A percentile compares a stretch with the other conserved stretches of the same genome.
phyloP scores from a whole-genome alignment of 805 yeast species.

The Phaffomyces antillensis region DNA sequence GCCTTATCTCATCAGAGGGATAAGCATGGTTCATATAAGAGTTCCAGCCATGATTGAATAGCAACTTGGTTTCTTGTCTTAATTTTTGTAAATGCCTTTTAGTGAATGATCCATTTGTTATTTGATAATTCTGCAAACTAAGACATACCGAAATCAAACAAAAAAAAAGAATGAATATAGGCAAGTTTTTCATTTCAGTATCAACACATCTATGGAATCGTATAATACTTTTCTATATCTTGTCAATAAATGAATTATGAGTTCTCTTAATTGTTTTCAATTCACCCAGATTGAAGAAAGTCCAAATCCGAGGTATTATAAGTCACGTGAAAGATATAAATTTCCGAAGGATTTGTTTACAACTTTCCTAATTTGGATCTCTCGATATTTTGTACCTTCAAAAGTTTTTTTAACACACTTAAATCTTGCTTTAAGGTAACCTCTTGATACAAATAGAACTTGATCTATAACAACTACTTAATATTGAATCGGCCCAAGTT shows the following conservation, averaged over 20 bases:
- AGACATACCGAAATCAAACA: background rate
- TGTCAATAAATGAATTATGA: no score
- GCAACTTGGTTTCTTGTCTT: slow-evolving; percentile 39
- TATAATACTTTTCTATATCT: no score
- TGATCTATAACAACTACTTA: no score
- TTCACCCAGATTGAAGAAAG: no score
- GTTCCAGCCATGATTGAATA: slow-evolving; percentile 72
- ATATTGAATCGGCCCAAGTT: no score
- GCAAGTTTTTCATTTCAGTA: background rate
- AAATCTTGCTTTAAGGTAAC: no score
- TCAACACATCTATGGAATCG: background rate
- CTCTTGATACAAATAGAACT: no score
- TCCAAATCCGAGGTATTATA: background rate
- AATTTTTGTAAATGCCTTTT: slow-evolving; percentile 24
- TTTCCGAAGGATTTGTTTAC: slow-evolving; percentile 14
- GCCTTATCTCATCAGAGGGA: slow-evolving; percentile 78
- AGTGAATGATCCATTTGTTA: slow-evolving; percentile 13
- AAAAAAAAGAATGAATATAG: background rate
- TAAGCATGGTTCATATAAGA: slow-evolving; percentile 63
- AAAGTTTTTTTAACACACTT: background rate
- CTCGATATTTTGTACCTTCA: background rate
- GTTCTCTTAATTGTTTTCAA: no score
- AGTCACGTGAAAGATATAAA: background rate
- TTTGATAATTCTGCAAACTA: background rate
- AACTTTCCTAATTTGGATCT: slow-evolving; percentile 10